A percentile compares a stretch with the other conserved stretches of the same genome.
Conservation (phyloP, 2,329 filamentous ascomycete species). For the Neopestalotiopsis clavispora region DNA sequence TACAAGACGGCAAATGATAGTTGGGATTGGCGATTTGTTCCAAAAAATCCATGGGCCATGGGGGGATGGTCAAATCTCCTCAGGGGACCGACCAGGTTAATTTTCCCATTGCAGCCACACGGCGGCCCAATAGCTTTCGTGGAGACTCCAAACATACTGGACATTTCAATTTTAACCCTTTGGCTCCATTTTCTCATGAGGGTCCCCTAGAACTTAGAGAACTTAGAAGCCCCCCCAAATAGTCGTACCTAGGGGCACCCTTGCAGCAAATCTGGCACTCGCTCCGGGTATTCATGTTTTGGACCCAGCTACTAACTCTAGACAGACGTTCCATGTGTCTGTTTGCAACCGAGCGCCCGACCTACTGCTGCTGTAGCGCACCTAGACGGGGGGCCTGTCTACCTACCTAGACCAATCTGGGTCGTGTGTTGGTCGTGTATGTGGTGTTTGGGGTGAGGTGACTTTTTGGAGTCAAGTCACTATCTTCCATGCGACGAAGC, state of each 20-base stretch:
- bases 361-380: background rate
- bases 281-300: constrained; percentile 1
- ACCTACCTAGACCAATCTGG: background rate
- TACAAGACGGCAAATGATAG: background rate
- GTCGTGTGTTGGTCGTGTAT: background rate
- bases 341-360: background rate
- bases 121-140: background rate
- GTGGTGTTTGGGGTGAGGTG: background rate
- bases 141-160: background rate
- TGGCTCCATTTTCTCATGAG: background rate
- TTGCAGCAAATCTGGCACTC: background rate
- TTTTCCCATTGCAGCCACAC: background rate
- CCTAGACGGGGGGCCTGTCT: background rate
- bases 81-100: background rate
- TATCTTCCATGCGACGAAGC: background rate
- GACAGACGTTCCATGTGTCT: constrained; percentile 2
- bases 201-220: background rate
- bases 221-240: background rate
- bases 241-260: background rate
- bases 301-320: constrained; percentile 1
- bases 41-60: background rate
- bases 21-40: background rate
- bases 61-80: background rate
- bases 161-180: background rate
- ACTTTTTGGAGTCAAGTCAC: background rate